A percentile compares a stretch with the other conserved stretches of the same genome.
Conservation (phyloP, 805 yeast species). For the Candida krabiensis region DNA sequence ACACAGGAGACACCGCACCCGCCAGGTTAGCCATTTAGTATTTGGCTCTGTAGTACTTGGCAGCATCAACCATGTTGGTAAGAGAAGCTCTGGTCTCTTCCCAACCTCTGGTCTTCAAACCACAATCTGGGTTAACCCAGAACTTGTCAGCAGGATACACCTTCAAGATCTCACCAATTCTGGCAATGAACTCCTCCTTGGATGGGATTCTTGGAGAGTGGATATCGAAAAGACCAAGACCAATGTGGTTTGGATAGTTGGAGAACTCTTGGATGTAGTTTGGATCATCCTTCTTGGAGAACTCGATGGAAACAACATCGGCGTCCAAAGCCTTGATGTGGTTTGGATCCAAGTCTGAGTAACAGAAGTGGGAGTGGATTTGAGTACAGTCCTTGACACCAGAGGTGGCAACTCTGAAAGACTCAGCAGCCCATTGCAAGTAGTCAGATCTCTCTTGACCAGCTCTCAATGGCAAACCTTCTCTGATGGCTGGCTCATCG, state of each 20-base stretch:
- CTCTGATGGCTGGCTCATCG: constrained; percentile 99
- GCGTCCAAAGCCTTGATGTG: constrained; percentile 99
- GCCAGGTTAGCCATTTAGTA: constrained; percentile 14
- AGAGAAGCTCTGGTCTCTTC: constrained; percentile 92
- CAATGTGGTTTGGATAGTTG: constrained; percentile 99
- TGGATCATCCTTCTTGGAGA: constrained; percentile 99
- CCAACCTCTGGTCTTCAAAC: constrained; percentile 99
- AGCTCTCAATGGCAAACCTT: constrained; percentile 98
- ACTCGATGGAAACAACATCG: constrained; percentile 98
- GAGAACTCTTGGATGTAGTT: constrained; percentile 97
- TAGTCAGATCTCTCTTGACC: constrained; percentile 96
- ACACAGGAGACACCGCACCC: too few relatives aligned
- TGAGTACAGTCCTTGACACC: constrained; percentile 95
- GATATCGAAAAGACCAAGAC: constrained; percentile 98
- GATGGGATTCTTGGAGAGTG: constrained; percentile 99
- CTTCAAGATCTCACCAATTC: constrained; percentile 92
- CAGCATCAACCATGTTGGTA: constrained; percentile 99
- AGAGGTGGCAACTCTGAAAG: constrained; percentile 98
- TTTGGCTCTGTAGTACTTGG: constrained; percentile 81
- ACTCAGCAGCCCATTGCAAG: constrained; percentile 98
- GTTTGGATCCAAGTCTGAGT: constrained; percentile 99
- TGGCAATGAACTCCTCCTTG: constrained; percentile 89
- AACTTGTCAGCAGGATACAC: constrained; percentile 97
- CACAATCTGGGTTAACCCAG: constrained; percentile 99
- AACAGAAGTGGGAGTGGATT: constrained; percentile 99